A percentile compares a stretch with the other conserved stretches of the same genome.
phyloP scores from a whole-genome alignment of 2,329 filamentous ascomycete genomes.

The Pyrenophora graminea region DNA sequence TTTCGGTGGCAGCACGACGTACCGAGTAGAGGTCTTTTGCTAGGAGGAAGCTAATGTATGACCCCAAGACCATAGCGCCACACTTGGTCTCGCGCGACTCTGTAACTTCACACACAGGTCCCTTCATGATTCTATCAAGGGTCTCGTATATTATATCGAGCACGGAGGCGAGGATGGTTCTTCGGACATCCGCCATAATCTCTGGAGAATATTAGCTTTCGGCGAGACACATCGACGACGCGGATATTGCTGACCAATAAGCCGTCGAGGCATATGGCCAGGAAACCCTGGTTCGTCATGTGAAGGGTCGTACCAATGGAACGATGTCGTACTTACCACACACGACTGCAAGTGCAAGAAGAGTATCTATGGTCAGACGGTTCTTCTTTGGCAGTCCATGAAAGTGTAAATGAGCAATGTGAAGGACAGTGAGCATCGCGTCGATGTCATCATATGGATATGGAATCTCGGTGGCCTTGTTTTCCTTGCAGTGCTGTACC shows the following conservation, averaged over 20 bases:
- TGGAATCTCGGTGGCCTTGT: slow-evolving; percentile 24
- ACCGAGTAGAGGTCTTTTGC: slow-evolving; percentile 9
- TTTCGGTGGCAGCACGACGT: slow-evolving; percentile 8
- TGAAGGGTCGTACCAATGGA: slow-evolving; percentile 28
- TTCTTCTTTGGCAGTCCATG: slow-evolving; percentile 10
- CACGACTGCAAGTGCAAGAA: slow-evolving; percentile 33
- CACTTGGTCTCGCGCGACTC: slow-evolving; percentile 7
- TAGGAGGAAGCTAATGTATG: slow-evolving; percentile 10
- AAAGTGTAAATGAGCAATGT: slow-evolving; percentile 12
- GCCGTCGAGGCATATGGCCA: slow-evolving; percentile 10
- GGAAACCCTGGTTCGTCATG: slow-evolving; percentile 5
- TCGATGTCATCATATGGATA: slow-evolving; percentile 21
- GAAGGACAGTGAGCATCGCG: slow-evolving; percentile 9
- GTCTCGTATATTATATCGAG: slow-evolving; percentile 5
- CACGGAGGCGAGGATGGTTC: slow-evolving; percentile 7
- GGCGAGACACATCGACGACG: not conserved
- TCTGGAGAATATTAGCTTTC: slow-evolving; percentile 4
- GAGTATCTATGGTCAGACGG: slow-evolving; percentile 18
- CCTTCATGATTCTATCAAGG: slow-evolving; percentile 10
- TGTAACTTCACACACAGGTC: slow-evolving; percentile 8
- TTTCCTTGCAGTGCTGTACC: slow-evolving; percentile 14
- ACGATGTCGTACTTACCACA: slow-evolving; percentile 39
- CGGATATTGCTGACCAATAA: slow-evolving; percentile 6
- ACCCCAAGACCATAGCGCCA: slow-evolving; percentile 5
- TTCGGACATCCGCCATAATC: slow-evolving; percentile 8